Evolutionary conservation across 2,329 filamentous ascomycete genomes (phyloP).

Genomic region (Madurella mycetomatis): DNA sequence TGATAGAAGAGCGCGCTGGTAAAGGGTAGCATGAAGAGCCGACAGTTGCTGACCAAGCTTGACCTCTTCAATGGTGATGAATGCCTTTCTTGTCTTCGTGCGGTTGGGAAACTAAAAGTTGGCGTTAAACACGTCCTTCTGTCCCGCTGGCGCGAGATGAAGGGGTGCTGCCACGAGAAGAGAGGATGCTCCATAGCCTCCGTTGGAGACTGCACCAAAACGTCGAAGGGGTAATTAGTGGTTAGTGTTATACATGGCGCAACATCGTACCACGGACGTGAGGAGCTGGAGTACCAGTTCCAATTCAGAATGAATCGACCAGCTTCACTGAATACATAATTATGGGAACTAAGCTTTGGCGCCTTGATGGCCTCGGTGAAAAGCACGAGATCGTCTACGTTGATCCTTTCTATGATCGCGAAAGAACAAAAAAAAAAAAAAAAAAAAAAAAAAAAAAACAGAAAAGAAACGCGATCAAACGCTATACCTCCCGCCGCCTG

Average conservation of each 20-base stretch:
- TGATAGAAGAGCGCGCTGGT: slow-evolving; percentile 35
- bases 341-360: slow-evolving; percentile 21
- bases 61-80: slow-evolving; percentile 38
- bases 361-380: slow-evolving; percentile 24
- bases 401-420: background rate
- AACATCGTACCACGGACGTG: too few relatives aligned
- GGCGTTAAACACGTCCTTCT: slow-evolving; percentile 37
- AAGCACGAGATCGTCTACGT: slow-evolving; percentile 10
- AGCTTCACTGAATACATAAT: slow-evolving; percentile 26
- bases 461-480: too few relatives aligned
- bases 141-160: slow-evolving; percentile 33
- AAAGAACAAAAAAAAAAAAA: too few relatives aligned
- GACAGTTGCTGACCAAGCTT: slow-evolving; percentile 41
- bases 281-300: slow-evolving; percentile 18
- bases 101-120: slow-evolving; percentile 41
- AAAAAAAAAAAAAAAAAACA: too few relatives aligned
- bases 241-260: background rate
- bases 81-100: slow-evolving; percentile 35
- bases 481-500: too few relatives aligned
- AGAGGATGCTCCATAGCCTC: slow-evolving; percentile 42
- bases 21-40: slow-evolving; percentile 40
- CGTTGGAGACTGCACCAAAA: slow-evolving; percentile 37
- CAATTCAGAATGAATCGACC: slow-evolving; percentile 25
- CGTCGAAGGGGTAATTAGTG: background rate
- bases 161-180: slow-evolving; percentile 35